Conservation (phyloP, 2,329 filamentous ascomycete genomes). For the Dichotomopilus funicola region DNA sequence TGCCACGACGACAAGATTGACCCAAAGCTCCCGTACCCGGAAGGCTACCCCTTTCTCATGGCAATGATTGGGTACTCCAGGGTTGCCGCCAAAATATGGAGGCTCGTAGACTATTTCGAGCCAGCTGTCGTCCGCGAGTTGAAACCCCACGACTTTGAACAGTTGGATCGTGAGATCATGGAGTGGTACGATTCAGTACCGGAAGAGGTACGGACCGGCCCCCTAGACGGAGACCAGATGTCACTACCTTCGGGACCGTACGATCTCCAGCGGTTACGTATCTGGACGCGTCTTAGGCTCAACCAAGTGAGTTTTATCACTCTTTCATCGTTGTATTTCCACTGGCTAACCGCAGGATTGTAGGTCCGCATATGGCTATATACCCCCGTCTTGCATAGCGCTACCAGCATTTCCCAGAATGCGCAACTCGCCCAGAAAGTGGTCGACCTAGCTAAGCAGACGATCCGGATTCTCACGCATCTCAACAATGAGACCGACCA, state of each 20-base stretch:
- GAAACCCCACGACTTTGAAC: slow-evolving; percentile 68
- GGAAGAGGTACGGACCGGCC: slow-evolving; percentile 51
- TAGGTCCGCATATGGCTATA: slow-evolving; percentile 79
- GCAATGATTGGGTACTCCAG: slow-evolving; percentile 81
- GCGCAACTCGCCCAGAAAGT: slow-evolving; percentile 65
- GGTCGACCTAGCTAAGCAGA: slow-evolving; percentile 70
- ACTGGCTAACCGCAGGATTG: background rate
- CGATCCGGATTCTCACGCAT: slow-evolving; percentile 62
- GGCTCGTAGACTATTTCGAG: slow-evolving; percentile 65
- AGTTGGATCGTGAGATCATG: slow-evolving; percentile 74
- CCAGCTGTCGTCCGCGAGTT: slow-evolving; percentile 54
- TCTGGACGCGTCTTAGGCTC: slow-evolving; percentile 77
- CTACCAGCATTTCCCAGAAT: slow-evolving; percentile 74
- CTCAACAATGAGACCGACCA: slow-evolving; percentile 67
- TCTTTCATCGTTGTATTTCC: background rate
- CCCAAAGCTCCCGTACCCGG: slow-evolving; percentile 67
- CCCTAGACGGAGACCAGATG: slow-evolving; percentile 49
- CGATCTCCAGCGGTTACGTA: slow-evolving; percentile 65
- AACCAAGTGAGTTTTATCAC: slow-evolving; percentile 54
- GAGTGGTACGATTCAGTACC: slow-evolving; percentile 79
- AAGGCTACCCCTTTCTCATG: slow-evolving; percentile 62
- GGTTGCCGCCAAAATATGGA: slow-evolving; percentile 82
- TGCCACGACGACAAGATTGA: slow-evolving; percentile 84
- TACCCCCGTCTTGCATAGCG: slow-evolving; percentile 77
- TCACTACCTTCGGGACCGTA: slow-evolving; percentile 52